phyloP scores from a whole-genome alignment of 169 alveolate genomes.

The Eimeria falciformis region DNA sequence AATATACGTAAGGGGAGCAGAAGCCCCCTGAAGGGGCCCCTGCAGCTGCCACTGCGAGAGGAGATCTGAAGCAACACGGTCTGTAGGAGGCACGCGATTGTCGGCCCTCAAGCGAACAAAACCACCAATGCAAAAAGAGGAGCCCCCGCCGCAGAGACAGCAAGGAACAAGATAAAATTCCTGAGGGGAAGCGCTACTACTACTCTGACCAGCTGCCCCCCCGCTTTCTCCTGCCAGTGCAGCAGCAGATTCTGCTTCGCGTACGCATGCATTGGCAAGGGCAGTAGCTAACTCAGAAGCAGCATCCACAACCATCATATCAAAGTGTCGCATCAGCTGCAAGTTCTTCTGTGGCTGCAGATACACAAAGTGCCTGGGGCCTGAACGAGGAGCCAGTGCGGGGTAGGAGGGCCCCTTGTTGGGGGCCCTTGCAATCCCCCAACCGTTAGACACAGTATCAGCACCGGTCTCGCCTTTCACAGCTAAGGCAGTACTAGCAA shows the following conservation, averaged over 20 bases:
- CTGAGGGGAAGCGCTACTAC: not conserved
- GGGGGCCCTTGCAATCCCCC: constrained; percentile 19
- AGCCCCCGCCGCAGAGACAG: constrained; percentile 71
- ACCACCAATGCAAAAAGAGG: constrained; percentile 76
- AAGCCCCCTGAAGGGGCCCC: not conserved
- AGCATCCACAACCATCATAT: constrained; percentile 63
- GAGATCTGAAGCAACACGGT: not conserved
- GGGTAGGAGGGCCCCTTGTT: not conserved
- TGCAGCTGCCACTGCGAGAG: constrained; percentile 34
- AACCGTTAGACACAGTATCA: not conserved
- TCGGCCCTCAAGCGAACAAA: constrained; percentile 21
- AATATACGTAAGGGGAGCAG: not conserved
- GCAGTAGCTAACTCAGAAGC: constrained; percentile 49
- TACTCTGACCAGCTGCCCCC: not conserved
- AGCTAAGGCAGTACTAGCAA: not conserved
- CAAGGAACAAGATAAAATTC: constrained; percentile 54
- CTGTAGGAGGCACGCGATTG: constrained; percentile 21
- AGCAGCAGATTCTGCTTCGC: constrained; percentile 49
- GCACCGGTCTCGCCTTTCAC: not conserved
- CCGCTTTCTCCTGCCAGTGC: constrained; percentile 25
- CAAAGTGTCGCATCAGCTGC: constrained; percentile 62
- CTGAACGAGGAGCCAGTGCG: not conserved
- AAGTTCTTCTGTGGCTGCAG: constrained; percentile 61
- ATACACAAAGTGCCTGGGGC: constrained; percentile 60
- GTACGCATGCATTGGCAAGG: constrained; percentile 19